These are phyloP conservation scores for Apophysomyces sp. DNA, from an alignment of 371 early-diverging fungal genomes.

Conservation along the genomic window DNA sequence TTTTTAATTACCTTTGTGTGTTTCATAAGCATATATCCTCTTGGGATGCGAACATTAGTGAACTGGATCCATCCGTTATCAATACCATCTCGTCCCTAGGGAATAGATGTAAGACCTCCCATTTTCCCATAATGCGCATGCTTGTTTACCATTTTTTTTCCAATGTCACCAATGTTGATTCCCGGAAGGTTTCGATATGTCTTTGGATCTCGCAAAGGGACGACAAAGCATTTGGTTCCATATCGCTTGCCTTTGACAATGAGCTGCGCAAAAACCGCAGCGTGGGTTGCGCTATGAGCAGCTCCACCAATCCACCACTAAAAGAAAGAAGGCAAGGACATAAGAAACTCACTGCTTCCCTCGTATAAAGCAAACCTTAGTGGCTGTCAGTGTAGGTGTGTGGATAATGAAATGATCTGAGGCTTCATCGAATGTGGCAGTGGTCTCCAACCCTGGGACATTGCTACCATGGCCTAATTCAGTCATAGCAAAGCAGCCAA, in stretches of 20 bases:
- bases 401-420: slow-evolving; percentile 88
- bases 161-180: slow-evolving; percentile 70
- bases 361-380: slow-evolving; percentile 49
- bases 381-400: slow-evolving; percentile 87
- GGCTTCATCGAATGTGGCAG: slow-evolving; percentile 87
- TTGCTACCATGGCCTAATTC: slow-evolving; percentile 90
- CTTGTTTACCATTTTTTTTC: slow-evolving; percentile 62
- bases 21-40: slow-evolving; percentile 88
- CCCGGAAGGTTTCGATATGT: slow-evolving; percentile 61
- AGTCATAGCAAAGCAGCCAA: slow-evolving; percentile 93
- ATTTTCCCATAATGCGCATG: background rate
- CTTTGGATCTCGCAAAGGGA: slow-evolving; percentile 64
- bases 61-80: slow-evolving; percentile 89
- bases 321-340: background rate
- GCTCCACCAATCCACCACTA: slow-evolving; percentile 97
- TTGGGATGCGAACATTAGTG: slow-evolving; percentile 78
- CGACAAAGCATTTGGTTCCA: slow-evolving; percentile 81
- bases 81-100: slow-evolving; percentile 75
- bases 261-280: slow-evolving; percentile 80
- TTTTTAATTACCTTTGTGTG: slow-evolving; percentile 71
- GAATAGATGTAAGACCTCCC: background rate
- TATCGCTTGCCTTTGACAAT: slow-evolving; percentile 75
- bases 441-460: slow-evolving; percentile 91
- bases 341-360: too few relatives aligned
- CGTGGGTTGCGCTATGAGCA: slow-evolving; percentile 82